These are phyloP conservation scores for Diaporthe sp. DNA, from an alignment of 2,329 filamentous ascomycete species.

Conservation along the genomic window DNA sequence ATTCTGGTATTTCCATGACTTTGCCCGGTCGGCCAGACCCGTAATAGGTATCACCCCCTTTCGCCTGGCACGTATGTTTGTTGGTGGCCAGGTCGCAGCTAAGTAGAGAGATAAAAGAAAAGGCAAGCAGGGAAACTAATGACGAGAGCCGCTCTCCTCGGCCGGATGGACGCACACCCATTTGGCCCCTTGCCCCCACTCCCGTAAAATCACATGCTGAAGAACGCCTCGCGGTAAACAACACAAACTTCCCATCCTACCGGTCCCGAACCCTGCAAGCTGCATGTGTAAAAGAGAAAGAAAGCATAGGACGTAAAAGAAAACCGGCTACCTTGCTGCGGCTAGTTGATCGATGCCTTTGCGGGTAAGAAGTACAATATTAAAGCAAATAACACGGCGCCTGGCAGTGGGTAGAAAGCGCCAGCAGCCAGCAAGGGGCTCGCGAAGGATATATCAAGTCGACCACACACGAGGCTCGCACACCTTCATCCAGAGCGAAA, in stretches of 20 bases:
- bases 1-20: conserved; percentile 26
- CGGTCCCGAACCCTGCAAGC: neutral
- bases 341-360: neutral
- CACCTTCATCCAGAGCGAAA: neutral
- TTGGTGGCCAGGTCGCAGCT: neutral
- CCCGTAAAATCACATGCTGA: conserved; percentile 2
- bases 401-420: neutral
- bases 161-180: neutral
- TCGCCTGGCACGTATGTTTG: neutral
- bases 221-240: conserved; percentile 32
- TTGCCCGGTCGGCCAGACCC: neutral
- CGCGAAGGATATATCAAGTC: neutral
- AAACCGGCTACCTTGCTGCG: neutral
- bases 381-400: neutral
- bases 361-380: conserved; percentile 9
- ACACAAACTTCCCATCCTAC: neutral
- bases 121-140: neutral
- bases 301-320: neutral
- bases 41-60: neutral
- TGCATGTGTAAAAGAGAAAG: neutral
- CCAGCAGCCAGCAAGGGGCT: neutral
- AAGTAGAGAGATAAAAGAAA: neutral
- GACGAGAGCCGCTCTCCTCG: conserved; percentile 11
- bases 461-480: neutral
- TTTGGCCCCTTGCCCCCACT: neutral